Conservation (phyloP, 2,329 filamentous ascomycete genomes). For the Helotiales sp. region DNA sequence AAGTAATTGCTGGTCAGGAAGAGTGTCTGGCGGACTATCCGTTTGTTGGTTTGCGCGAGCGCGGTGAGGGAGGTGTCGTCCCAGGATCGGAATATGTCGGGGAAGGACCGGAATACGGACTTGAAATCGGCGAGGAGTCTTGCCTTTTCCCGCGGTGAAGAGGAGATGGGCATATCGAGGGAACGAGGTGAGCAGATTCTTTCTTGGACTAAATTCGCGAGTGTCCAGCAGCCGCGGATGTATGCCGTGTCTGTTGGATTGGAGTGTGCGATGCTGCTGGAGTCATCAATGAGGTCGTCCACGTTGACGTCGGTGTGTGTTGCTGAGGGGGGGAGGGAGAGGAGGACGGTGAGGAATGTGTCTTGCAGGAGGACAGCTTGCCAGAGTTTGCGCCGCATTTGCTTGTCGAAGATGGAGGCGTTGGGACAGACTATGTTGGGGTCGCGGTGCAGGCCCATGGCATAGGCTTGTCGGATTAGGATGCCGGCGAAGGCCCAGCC, state of each 20-base stretch:
- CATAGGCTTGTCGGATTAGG: slow-evolving; percentile 77
- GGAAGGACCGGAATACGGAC: slow-evolving; percentile 74
- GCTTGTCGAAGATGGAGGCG: slow-evolving; percentile 73
- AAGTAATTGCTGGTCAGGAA: slow-evolving; percentile 84
- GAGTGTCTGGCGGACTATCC: slow-evolving; percentile 74
- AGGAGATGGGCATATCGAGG: slow-evolving; percentile 73
- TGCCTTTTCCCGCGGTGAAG: slow-evolving; percentile 70
- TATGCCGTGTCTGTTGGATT: slow-evolving; percentile 72
- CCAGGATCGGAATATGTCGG: slow-evolving; percentile 71
- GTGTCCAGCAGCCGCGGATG: slow-evolving; percentile 71
- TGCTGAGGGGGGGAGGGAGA: slow-evolving; percentile 77
- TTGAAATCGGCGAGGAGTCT: slow-evolving; percentile 73
- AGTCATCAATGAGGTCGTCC: slow-evolving; percentile 72
- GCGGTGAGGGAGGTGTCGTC: slow-evolving; percentile 65
- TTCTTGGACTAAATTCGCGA: slow-evolving; percentile 79
- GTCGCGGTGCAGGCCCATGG: slow-evolving; percentile 80
- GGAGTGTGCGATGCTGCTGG: slow-evolving; percentile 59
- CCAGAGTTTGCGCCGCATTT: slow-evolving; percentile 80
- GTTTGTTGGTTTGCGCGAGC: slow-evolving; percentile 60
- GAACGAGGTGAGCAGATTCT: slow-evolving; percentile 77
- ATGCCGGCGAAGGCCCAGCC: slow-evolving; percentile 84
- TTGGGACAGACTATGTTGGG: slow-evolving; percentile 74
- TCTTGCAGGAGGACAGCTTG: slow-evolving; percentile 82
- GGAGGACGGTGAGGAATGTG: slow-evolving; percentile 78
- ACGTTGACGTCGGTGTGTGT: slow-evolving; percentile 81